phyloP scores from a whole-genome alignment of 1,139 yeast genomes.

The Candida sp. region DNA sequence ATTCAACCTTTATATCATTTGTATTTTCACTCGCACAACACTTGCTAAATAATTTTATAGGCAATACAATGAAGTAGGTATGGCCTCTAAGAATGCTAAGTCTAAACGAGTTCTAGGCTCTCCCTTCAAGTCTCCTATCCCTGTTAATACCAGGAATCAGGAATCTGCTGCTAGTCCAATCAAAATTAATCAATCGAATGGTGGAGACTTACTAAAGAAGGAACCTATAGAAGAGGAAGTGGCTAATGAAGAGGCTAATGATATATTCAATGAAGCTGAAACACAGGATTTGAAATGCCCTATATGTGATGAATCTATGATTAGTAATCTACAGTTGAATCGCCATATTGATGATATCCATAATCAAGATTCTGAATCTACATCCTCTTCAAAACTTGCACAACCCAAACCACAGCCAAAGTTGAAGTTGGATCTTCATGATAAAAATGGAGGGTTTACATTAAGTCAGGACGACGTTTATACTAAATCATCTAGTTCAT shows the following conservation, averaged over 20 bases:
- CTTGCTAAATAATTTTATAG: background rate
- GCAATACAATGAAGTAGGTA: background rate
- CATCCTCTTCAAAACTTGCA: conserved; percentile 9
- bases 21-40: no score
- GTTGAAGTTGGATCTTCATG: conserved; percentile 31
- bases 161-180: conserved; percentile 3
- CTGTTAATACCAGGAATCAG: background rate
- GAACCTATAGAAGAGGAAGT: conserved; percentile 1
- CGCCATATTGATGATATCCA: conserved; percentile 74
- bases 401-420: conserved; percentile 13
- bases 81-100: conserved; percentile 11
- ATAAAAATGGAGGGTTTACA: conserved; percentile 31
- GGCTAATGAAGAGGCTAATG: background rate
- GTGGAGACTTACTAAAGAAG: conserved; percentile 3
- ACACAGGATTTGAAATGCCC: conserved; percentile 47
- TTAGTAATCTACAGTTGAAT: conserved; percentile 56
- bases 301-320: conserved; percentile 63
- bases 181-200: background rate
- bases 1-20: no score
- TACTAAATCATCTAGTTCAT: conserved; percentile 3
- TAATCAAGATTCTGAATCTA: conserved; percentile 7
- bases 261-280: conserved; percentile 1
- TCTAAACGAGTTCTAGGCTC: conserved; percentile 18
- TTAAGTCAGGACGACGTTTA: conserved; percentile 15
- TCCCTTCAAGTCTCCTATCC: conserved; percentile 18